Base-by-base conservation (phyloP, 1,284 basidiomycete species). In the Lentinus polychrous region DNA sequence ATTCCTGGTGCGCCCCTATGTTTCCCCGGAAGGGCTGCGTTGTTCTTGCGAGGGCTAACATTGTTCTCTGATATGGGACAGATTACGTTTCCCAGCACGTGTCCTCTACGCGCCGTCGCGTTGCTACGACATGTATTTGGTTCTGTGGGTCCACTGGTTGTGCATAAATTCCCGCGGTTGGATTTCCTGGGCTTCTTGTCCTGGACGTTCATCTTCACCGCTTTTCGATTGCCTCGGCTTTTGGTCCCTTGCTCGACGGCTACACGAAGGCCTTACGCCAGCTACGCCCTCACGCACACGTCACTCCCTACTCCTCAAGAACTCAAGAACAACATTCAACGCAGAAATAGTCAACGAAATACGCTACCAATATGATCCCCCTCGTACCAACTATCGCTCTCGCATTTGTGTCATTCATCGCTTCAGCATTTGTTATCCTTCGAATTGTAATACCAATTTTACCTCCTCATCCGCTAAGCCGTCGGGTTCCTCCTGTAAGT, bases 401-500 rank as follows among this genome's bases (percentile, higher is more conserved):
- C 57, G 76, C 78, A 62, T 73, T 86, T 59, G 52, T 83, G 56
- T 86, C 84, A 44, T 82, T 86, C 66, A 61, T 79, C 58, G 75
- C 72, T 60, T 86, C 85, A 48, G 78, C 73, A 58, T 85, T 84
- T 60, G 74, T 86, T 58, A 78, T 87, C 66, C 75, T 86, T 57
- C 79, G 81, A 59, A 80, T 83, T 60, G 60, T 85, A 57, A 71
- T 85, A 59, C 82, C 85, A 51, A 79, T 86, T 60, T 63, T 86
- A 49, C 83, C 83, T 34, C 79, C 81, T 48, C 75, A 79, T 58
- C 80, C 82, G 37, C 69, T 86, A 60, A 84, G 80, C 65, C 76
- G 76, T 68, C 79, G 79, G 57, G 80, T 83, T 59, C 72, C 78
- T 63, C 81, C 81, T 45, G 83, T 86, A 60, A 53, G 79, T 73